Conservation (phyloP, 129 eudicot genomes). For the Flaveria robusta region DNA sequence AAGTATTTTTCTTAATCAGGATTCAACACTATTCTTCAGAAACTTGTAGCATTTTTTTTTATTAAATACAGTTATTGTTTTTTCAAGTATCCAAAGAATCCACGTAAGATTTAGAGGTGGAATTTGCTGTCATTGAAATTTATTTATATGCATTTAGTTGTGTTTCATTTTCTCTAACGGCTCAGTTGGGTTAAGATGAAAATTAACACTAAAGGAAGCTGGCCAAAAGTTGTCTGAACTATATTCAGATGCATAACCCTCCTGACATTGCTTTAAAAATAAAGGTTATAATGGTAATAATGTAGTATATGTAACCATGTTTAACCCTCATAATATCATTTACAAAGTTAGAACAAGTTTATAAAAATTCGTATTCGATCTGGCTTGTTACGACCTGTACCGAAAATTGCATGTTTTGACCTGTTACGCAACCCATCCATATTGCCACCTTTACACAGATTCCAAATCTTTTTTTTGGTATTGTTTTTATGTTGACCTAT, state of each 20-base stretch:
- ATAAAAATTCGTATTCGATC: not conserved
- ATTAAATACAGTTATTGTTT: not conserved
- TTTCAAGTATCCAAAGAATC: too few species aligned
- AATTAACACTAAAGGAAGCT: not conserved
- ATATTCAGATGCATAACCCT: not conserved
- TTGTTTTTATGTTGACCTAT: conserved; percentile 6
- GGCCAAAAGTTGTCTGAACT: not conserved
- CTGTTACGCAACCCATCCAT: not conserved
- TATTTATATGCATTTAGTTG: not conserved
- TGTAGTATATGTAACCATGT: not conserved
- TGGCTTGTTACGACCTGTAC: not conserved
- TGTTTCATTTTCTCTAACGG: not conserved
- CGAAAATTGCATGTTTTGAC: not conserved
- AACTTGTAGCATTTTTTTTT: not conserved
- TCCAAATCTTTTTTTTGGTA: not conserved
- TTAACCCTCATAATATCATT: not conserved
- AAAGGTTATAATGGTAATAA: not conserved
- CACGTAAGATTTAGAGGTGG: not conserved
- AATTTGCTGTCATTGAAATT: not conserved
- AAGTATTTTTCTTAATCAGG: not conserved
- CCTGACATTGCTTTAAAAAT: not conserved
- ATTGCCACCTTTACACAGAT: too few species aligned
- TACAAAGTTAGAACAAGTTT: not conserved
- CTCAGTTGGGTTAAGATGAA: not conserved
- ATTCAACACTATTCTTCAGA: not conserved